phyloP scores from a whole-genome alignment of 2,329 filamentous ascomycete species.

The Pseudogymnoascus sp. region DNA sequence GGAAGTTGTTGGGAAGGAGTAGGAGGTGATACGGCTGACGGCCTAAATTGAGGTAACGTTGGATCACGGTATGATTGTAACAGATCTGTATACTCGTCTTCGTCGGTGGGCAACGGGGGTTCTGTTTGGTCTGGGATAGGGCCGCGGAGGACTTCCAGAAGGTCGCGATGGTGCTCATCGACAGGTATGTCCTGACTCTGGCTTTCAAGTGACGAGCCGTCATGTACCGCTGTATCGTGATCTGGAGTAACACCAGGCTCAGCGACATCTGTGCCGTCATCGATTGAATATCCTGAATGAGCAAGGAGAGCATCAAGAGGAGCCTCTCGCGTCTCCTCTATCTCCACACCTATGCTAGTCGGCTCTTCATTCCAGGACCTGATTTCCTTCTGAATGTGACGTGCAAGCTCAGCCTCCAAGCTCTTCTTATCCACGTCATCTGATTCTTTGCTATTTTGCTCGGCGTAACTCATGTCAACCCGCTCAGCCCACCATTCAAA shows the following conservation, averaged over 20 bases:
- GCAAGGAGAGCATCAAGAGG: constrained; percentile 24
- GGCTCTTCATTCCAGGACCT: constrained; percentile 15
- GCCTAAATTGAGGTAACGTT: constrained; percentile 62
- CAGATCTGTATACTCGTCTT: neutral
- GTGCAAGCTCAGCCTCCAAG: neutral
- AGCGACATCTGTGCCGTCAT: neutral
- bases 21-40: constrained; percentile 34
- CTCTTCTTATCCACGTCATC: neutral
- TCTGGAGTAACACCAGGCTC: neutral
- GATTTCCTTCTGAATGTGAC: neutral
- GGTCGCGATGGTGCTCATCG: neutral
- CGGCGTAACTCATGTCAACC: neutral
- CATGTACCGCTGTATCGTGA: neutral
- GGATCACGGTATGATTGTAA: constrained; percentile 41
- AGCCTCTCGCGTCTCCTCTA: constrained; percentile 24
- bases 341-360: constrained; percentile 20
- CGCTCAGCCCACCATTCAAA: constrained; percentile 27
- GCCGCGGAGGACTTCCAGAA: constrained; percentile 7
- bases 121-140: neutral
- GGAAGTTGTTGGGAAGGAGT: constrained; percentile 23
- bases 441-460: neutral
- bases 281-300: constrained; percentile 23
- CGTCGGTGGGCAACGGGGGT: constrained; percentile 1
- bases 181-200: neutral
- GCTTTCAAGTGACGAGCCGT: neutral